These are phyloP conservation scores for Exserohilum turcica DNA, from an alignment of 2,329 filamentous ascomycete species.

Conservation along the genomic window DNA sequence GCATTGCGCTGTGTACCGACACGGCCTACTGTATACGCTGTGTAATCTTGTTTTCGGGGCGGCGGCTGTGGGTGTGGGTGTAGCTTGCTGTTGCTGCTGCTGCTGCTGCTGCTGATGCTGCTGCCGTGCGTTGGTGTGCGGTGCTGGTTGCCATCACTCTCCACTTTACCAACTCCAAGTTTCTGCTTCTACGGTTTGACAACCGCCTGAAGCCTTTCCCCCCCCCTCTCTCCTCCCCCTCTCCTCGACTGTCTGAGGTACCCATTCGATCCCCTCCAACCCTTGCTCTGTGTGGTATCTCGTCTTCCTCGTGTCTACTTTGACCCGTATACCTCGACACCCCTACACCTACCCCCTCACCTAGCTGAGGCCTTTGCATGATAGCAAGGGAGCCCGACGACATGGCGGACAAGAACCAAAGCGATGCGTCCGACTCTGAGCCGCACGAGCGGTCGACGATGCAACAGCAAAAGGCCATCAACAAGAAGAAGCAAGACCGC, in stretches of 20 bases:
- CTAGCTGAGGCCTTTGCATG: conserved; percentile 17
- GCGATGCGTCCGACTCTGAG: conserved; percentile 39
- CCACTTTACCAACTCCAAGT: conserved; percentile 18
- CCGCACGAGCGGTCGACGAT: conserved; percentile 50
- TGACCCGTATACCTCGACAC: background rate
- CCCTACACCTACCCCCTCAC: background rate
- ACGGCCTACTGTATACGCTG: conserved; percentile 18
- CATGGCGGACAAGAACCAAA: conserved; percentile 40
- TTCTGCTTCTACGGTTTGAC: conserved; percentile 9
- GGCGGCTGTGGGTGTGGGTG: background rate
- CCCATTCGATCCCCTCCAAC: background rate
- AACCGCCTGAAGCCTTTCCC: background rate
- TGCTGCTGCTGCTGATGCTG: conserved; percentile 16
- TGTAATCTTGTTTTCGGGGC: conserved; percentile 47
- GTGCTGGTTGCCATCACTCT: conserved; percentile 1
- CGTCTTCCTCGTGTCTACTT: background rate
- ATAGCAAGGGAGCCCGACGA: conserved; percentile 22
- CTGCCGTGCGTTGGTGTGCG: conserved; percentile 9
- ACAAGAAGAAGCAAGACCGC: conserved; percentile 48
- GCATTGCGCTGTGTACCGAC: conserved; percentile 5
- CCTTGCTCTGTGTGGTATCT: background rate
- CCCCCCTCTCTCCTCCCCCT: background rate
- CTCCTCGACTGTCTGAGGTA: conserved; percentile 5
- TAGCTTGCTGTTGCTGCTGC: conserved; percentile 11
- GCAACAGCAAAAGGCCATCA: conserved; percentile 54